phyloP scores from a whole-genome alignment of 1,284 basidiomycete species.

The Cryptococcus sp. region DNA sequence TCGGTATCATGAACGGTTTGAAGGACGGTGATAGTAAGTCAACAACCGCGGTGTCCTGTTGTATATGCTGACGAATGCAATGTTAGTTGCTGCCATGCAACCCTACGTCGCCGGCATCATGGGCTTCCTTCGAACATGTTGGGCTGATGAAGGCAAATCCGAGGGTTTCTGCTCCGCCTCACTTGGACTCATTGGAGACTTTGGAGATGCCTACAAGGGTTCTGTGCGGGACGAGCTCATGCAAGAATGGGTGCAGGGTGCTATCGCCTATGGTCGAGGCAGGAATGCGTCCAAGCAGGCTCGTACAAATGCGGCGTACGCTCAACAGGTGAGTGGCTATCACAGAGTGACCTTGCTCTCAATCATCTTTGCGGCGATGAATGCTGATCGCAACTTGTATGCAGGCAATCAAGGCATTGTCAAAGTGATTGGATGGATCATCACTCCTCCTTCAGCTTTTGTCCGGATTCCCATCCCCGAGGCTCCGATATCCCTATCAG shows the following conservation, averaged over 20 bases:
- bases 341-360: neutral
- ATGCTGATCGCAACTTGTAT: neutral
- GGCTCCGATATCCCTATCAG: neutral
- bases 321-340: constrained; percentile 55
- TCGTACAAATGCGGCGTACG: constrained; percentile 59
- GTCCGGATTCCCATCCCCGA: constrained; percentile 12
- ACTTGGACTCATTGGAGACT: constrained; percentile 86
- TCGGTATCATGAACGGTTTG: constrained; percentile 87
- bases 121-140: constrained; percentile 75
- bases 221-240: constrained; percentile 79
- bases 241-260: constrained; percentile 75
- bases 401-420: constrained; percentile 37
- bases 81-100: constrained; percentile 57
- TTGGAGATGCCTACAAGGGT: constrained; percentile 79
- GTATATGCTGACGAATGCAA: neutral
- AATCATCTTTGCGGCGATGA: neutral
- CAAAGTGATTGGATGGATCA: constrained; percentile 21
- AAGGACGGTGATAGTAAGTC: constrained; percentile 60
- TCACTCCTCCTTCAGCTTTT: neutral
- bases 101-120: constrained; percentile 76
- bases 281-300: constrained; percentile 56
- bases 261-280: constrained; percentile 65
- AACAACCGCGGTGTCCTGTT: too few relatives aligned
- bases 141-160: constrained; percentile 74
- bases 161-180: constrained; percentile 75